Evolutionary conservation across 306 rosid species (phyloP).

Genomic region (Erythrophleum fordii): DNA sequence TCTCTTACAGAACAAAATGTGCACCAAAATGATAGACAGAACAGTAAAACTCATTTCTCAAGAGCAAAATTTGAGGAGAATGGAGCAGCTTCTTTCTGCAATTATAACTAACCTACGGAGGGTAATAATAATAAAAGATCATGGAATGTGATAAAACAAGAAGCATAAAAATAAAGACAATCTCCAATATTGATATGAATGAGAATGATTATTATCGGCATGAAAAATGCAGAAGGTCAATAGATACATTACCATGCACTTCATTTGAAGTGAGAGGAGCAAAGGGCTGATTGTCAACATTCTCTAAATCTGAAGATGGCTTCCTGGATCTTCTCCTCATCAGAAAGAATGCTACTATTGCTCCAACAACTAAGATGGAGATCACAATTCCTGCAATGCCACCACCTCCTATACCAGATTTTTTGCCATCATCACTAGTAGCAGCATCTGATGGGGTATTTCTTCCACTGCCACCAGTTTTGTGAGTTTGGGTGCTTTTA

Average conservation of each 20-base stretch:
- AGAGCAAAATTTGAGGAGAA: conserved; percentile 32
- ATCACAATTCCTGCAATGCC: conserved; percentile 86
- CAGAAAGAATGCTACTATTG: conserved; percentile 71
- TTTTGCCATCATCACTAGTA: conserved; percentile 49
- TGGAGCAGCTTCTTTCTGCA: conserved; percentile 12
- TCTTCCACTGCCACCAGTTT: conserved; percentile 52
- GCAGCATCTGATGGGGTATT: conserved; percentile 47
- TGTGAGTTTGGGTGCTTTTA: conserved; percentile 56
- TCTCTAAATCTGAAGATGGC: conserved; percentile 74
- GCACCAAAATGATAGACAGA: conserved; percentile 27
- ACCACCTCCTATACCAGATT: conserved; percentile 84
- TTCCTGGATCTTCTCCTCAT: conserved; percentile 76
- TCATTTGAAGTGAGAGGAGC: conserved; percentile 66
- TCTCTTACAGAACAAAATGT: not conserved
- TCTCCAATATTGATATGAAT: not conserved
- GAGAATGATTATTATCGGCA: conserved; percentile 28
- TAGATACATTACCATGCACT: conserved; percentile 62
- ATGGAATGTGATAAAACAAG: not conserved
- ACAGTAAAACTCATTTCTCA: conserved; percentile 19
- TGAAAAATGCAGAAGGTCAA: conserved; percentile 35
- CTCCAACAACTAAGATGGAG: conserved; percentile 73
- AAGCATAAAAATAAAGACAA: conserved; percentile 23
- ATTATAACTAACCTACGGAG: conserved; percentile 25
- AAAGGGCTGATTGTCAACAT: conserved; percentile 62
- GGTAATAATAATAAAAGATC: conserved; percentile 17